phyloP scores from a whole-genome alignment of 1,139 yeast genomes.

The Pichia terricola region DNA sequence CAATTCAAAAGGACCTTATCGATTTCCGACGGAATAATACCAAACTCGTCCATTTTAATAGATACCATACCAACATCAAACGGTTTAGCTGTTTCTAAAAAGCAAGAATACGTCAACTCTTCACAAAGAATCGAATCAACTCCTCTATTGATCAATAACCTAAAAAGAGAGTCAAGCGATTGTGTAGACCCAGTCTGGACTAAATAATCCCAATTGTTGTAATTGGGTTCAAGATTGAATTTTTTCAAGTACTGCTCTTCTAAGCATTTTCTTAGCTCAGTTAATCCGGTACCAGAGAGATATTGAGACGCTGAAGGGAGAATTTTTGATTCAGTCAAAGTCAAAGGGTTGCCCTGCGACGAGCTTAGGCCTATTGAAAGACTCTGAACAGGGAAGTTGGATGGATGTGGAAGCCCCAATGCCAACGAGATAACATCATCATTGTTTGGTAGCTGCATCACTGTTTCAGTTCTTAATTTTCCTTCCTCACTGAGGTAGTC shows the following conservation, averaged over 20 bases:
- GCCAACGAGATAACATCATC: conserved; percentile 20
- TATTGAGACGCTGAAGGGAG: conserved; percentile 16
- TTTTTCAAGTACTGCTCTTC: conserved; percentile 15
- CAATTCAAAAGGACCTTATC: conserved; percentile 50
- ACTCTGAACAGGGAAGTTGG: conserved; percentile 12
- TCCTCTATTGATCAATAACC: conserved; percentile 43
- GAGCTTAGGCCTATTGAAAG: too few relatives aligned
- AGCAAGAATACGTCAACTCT: conserved; percentile 46
- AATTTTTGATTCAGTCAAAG: too few relatives aligned
- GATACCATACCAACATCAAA: conserved; percentile 41
- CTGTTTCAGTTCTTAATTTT: conserved; percentile 19
- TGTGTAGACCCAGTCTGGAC: conserved; percentile 62
- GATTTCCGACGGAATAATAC: conserved; percentile 37
- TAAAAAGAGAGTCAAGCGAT: conserved; percentile 50
- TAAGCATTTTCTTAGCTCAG: conserved; percentile 17
- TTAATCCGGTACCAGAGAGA: conserved; percentile 20
- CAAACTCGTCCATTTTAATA: conserved; percentile 39
- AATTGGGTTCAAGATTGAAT: conserved; percentile 19
- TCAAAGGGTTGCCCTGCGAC: too few relatives aligned
- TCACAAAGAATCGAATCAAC: conserved; percentile 49
- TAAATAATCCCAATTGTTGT: conserved; percentile 45
- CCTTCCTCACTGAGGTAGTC: conserved; percentile 21
- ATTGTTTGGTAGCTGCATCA: conserved; percentile 17
- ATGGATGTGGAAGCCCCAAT: conserved; percentile 23
- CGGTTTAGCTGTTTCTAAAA: conserved; percentile 43